Base-by-base conservation (phyloP, 768 basidiomycete genomes). In the Mycena rosella region DNA sequence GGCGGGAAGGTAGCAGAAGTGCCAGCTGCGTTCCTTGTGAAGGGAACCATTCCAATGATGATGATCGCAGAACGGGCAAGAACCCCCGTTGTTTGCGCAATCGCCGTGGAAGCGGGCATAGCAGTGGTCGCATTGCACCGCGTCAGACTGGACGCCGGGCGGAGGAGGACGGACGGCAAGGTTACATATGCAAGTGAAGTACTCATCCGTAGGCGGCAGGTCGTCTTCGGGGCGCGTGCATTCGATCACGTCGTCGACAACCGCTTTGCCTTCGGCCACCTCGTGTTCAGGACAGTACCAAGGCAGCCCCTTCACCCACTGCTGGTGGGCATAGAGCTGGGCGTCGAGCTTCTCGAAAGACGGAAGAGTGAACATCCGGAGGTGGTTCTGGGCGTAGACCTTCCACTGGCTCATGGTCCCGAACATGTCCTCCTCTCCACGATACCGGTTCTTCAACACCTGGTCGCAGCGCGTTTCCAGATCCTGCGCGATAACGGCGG, bases 1-100 rank as follows among this genome's bases (percentile, higher is more conserved):
- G 27, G 87, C 83, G 3, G 93, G 91, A 27, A 95, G 84, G 78
- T 87, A 93, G 75, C 89, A 91, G 79, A 91, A 95, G 74, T 95
- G 93, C 88, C 89, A 96, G 71, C 85, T 91, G 53, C 94, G 89
- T 69, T 92, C 87, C 77, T 94, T 95, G 75, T 89, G 88, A 58
- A 95, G 90, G 4, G 91, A 87, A 22, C 94, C 94, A 72, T 95
- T 94, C 94, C 94, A 95, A 74, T 96, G 94, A 68, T 94, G 91
- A 72, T 94, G 93, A 70, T 96, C 94, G 71, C 94, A 96, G 82
- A 96, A 96, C 0, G 94, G 94, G 75, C 94, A 96, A 6, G 94
- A 96, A 38, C 94, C 94, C n/a, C 94, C 94, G 69, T 91, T 93
- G 71, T 90, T 90, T 14, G 93, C 94, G 72, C 94, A 95, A 54